Base-by-base conservation (phyloP, 345 rosid genomes). In the Populus davidiana region DNA sequence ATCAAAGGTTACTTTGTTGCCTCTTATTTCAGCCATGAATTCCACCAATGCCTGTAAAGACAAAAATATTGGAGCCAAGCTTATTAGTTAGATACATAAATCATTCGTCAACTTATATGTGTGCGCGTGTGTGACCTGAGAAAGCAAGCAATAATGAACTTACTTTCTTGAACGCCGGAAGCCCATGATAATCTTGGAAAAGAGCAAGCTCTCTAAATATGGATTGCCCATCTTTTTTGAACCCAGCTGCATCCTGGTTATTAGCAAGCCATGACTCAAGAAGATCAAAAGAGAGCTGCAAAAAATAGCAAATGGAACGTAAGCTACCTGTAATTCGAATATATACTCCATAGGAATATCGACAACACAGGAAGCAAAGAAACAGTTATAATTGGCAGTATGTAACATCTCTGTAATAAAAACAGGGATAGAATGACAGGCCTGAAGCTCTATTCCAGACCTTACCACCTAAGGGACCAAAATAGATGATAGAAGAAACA, bases 151-250 rank as follows among this genome's bases (percentile, higher is more conserved):
- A 27, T 33, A 6, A 38, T 23, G 43, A 67, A 35, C 8, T 25
- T 77, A 82, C 84, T 23, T 67, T 75, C 73, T 82, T 82, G 75
- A 82, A 72, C 75, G 82, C 67, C 2, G 85, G 82, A 8, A 82
- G 49, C 70, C 85, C 85, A 31, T 79, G 82, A 41, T 82, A 82
- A 67, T 82, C 85, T 68, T 82, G 85, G 49, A 82, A 82, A 63
- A 82, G 82, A 62, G 80, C 82, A 71, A 82, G 6, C 52, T 82
- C 82, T 72, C 54, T 71, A 49, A 82, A 79, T 10, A 82, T 8
- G 23, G 80, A 82, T 38, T 50, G 71, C 5, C 78, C 82, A 67
- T 75, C 68, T 36, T 54, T 79, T 68, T 68, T 71, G 20, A 82
- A 62, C 20, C 21, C 71, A 18, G 76, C 2, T 0, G 79, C 56